Percentiles rank a stretch among this genome's conserved stretches.
Conservation (phyloP, 2,329 filamentous ascomycete species). For the Phialophora chinensis region DNA sequence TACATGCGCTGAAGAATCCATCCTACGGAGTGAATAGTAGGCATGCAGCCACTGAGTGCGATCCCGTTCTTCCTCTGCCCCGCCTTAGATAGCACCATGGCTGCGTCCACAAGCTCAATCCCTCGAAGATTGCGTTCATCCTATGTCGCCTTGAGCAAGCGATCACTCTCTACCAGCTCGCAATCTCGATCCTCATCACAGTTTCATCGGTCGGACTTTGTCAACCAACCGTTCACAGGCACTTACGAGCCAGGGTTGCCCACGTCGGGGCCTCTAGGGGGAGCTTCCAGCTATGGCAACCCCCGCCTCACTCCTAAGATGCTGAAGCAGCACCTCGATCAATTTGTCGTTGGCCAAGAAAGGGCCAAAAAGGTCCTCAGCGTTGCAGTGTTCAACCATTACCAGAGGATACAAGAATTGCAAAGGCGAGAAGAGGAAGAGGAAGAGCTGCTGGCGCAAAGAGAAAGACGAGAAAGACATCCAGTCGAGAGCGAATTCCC, state of each 20-base stretch:
- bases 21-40: background rate
- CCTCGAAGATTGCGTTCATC: constrained; percentile 28
- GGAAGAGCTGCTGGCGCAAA: constrained; percentile 73
- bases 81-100: constrained; percentile 29
- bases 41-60: constrained; percentile 22
- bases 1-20: background rate
- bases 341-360: constrained; percentile 95
- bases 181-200: constrained; percentile 51
- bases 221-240: constrained; percentile 65
- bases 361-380: constrained; percentile 90
- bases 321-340: constrained; percentile 89
- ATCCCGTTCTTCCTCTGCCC: constrained; percentile 31
- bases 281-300: constrained; percentile 62
- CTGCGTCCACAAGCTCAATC: constrained; percentile 19
- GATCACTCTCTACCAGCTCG: constrained; percentile 22
- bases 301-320: constrained; percentile 66
- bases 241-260: constrained; percentile 68
- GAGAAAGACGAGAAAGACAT: constrained; percentile 73
- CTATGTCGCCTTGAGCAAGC: constrained; percentile 32
- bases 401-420: constrained; percentile 80
- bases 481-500: constrained; percentile 77
- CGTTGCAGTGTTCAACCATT: constrained; percentile 94
- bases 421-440: constrained; percentile 79
- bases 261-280: constrained; percentile 67
- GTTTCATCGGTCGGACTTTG: constrained; percentile 67